A percentile compares a stretch with the other conserved stretches of the same genome.
Evolutionary conservation across 2,329 filamentous ascomycete species (phyloP).

Genomic region (Calcarisporium arbuscula): DNA sequence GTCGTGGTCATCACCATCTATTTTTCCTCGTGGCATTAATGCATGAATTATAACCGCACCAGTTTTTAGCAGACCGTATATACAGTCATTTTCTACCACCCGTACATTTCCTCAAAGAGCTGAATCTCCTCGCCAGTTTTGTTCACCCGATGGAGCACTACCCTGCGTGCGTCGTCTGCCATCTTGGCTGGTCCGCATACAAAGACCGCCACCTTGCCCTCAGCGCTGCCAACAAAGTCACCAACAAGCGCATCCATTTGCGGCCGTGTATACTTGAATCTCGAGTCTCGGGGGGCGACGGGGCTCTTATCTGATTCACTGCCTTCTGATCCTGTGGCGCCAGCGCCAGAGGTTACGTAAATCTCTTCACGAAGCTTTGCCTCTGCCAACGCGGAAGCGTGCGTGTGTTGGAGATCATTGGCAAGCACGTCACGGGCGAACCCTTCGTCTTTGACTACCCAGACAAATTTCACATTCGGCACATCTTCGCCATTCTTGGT

Average conservation of each 20-base stretch:
- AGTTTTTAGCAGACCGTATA: no score
- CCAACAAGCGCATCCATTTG: constrained; percentile 21
- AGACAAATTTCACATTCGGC: constrained; percentile 21
- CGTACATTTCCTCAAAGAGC: constrained; percentile 11
- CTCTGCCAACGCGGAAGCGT: constrained; percentile 8
- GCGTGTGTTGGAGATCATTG: constrained; percentile 17
- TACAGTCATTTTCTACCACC: no score
- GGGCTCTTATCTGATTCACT: constrained; percentile 4
- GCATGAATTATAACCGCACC: no score
- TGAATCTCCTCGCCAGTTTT: constrained; percentile 6
- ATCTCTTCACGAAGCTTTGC: constrained; percentile 19
- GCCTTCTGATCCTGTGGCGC: constrained; percentile 1
- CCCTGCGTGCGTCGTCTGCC: constrained; percentile 27
- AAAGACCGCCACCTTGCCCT: constrained; percentile 23
- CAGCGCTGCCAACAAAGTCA: constrained; percentile 12
- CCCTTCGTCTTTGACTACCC: constrained; percentile 24
- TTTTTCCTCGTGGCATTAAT: no score
- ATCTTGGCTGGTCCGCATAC: constrained; percentile 29
- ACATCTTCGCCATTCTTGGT: constrained; percentile 2
- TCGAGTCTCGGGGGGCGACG: neutral
- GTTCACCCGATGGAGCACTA: constrained; percentile 14
- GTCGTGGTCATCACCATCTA: no score
- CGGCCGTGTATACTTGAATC: constrained; percentile 16
- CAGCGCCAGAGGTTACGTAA: constrained; percentile 18
- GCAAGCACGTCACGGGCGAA: constrained; percentile 22